phyloP scores from a whole-genome alignment of 177 flowering plant genomes.

The Vitis hybrid region DNA sequence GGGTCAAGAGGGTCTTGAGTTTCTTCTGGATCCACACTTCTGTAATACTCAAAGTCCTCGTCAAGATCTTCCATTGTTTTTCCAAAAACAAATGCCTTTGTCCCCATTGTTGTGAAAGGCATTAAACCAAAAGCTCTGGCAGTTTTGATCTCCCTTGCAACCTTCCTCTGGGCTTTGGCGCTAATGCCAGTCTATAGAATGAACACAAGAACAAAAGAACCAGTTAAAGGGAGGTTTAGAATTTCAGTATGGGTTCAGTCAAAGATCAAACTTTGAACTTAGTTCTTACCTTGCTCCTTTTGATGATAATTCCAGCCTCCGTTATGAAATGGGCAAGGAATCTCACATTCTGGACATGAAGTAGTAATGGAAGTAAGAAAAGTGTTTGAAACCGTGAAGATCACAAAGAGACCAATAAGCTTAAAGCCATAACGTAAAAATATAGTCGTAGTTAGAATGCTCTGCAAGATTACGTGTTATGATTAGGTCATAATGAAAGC shows the following conservation, averaged over 20 bases:
- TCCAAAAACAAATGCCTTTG: conserved; percentile 66
- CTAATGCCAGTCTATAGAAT: conserved; percentile 69
- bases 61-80: conserved; percentile 59
- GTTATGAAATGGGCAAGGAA: conserved; percentile 91
- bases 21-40: conserved; percentile 7
- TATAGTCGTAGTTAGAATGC: no score
- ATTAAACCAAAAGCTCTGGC: conserved; percentile 91
- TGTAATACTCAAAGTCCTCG: conserved; percentile 42
- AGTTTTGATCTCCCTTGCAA: conserved; percentile 94
- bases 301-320: conserved; percentile 79
- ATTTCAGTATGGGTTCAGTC: background rate
- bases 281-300: conserved; percentile 72
- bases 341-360: conserved; percentile 71
- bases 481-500: no score
- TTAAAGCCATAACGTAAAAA: background rate
- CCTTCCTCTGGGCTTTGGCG: conserved; percentile 94
- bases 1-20: conserved; percentile 7
- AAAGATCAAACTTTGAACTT: background rate
- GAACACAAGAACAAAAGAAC: background rate
- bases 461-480: no score
- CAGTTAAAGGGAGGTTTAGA: background rate
- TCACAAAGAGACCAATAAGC: no score
- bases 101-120: conserved; percentile 97
- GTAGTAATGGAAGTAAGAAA: background rate
- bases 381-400: background rate